These are phyloP conservation scores for Westerdykella sp. DNA, from an alignment of 2,329 filamentous ascomycete genomes.

Conservation along the genomic window DNA sequence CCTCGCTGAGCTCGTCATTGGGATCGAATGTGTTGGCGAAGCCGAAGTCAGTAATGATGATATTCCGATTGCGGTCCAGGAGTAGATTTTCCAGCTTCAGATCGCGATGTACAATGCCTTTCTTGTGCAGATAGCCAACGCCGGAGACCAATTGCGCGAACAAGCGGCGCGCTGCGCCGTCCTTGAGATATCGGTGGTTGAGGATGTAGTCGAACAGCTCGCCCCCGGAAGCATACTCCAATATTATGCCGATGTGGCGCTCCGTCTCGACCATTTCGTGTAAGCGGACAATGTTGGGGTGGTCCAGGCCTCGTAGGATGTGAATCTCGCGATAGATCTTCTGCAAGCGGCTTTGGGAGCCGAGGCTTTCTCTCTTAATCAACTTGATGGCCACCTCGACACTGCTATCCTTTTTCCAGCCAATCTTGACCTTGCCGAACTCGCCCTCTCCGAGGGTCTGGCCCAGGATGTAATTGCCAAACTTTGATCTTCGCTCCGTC, in stretches of 20 bases:
- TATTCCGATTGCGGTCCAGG: conserved; percentile 93
- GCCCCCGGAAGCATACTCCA: conserved; percentile 95
- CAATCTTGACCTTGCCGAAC: conserved; percentile 97
- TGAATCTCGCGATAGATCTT: conserved; percentile 98
- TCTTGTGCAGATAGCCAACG: conserved; percentile 96
- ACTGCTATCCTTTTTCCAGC: conserved; percentile 93
- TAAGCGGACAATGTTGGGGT: conserved; percentile 93
- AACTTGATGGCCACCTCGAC: conserved; percentile 95
- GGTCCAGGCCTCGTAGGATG: conserved; percentile 78
- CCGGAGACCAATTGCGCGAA: conserved; percentile 96
- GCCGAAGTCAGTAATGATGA: conserved; percentile 98
- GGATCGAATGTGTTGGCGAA: conserved; percentile 98
- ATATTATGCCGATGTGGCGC: conserved; percentile 92
- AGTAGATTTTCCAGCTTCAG: conserved; percentile 94
- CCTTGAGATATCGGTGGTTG: conserved; percentile 93
- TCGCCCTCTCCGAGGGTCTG: conserved; percentile 96
- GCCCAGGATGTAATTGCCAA: conserved; percentile 91
- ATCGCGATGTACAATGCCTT: conserved; percentile 96
- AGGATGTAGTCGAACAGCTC: conserved; percentile 98
- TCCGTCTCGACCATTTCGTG: conserved; percentile 99
- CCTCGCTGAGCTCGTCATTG: conserved; percentile 76
- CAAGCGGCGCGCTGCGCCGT: conserved; percentile 78
- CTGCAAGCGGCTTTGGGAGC: conserved; percentile 81
- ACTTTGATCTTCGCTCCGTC: conserved; percentile 68
- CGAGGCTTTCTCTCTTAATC: conserved; percentile 85